A percentile compares a stretch with the other conserved stretches of the same genome.
phyloP scores from a whole-genome alignment of 1,284 basidiomycete genomes.

The Veloboletus limbatus region DNA sequence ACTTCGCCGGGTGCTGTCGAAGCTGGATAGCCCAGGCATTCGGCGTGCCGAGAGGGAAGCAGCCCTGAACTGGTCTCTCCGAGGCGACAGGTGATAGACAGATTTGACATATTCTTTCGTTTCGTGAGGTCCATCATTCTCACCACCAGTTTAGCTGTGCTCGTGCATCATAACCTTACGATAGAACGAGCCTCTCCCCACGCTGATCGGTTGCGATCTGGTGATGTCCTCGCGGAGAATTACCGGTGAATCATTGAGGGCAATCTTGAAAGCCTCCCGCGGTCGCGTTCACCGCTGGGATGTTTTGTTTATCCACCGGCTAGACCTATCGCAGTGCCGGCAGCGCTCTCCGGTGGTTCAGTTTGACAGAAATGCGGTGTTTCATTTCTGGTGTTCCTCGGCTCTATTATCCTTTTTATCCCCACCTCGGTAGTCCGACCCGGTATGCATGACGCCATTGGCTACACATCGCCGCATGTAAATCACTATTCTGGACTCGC shows the following conservation, averaged over 20 bases:
- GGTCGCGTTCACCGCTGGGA: neutral
- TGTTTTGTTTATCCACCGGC: slow-evolving; percentile 4
- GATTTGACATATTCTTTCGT: slow-evolving; percentile 1
- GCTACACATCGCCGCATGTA: neutral
- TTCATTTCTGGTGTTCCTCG: slow-evolving; percentile 4
- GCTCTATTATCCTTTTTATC: neutral
- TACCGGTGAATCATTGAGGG: neutral
- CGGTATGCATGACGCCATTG: no score
- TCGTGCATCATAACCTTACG: neutral
- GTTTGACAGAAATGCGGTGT: slow-evolving; percentile 10
- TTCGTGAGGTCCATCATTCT: neutral
- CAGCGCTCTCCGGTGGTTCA: slow-evolving; percentile 2
- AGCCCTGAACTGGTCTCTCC: neutral
- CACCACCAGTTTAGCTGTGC: neutral
- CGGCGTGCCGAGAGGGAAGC: neutral
- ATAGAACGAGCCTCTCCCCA: neutral
- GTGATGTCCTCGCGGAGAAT: neutral
- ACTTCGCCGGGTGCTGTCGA: neutral
- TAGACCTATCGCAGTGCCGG: slow-evolving; percentile 12
- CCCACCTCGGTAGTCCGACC: neutral
- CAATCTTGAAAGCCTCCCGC: neutral
- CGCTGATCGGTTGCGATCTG: neutral
- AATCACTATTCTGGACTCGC: neutral
- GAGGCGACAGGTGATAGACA: neutral
- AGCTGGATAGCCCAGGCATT: neutral